Conservation (phyloP, 2,329 filamentous ascomycete genomes). For the Endoconidiophora laricicola region DNA sequence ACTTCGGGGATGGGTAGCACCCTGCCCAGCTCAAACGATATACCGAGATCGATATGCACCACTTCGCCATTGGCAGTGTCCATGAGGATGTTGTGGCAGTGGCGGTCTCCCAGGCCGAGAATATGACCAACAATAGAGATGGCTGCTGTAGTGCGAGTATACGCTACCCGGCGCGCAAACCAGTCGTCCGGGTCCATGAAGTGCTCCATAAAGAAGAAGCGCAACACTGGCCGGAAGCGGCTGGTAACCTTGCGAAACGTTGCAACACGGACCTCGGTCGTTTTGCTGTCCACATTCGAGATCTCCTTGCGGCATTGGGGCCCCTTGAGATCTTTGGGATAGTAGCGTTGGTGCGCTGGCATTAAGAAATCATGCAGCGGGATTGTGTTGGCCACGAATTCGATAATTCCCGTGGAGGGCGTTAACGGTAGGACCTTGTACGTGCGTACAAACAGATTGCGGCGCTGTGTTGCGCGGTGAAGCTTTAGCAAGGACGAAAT, state of each 20-base stretch:
- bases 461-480: constrained; percentile 72
- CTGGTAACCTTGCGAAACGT: constrained; percentile 65
- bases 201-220: constrained; percentile 92
- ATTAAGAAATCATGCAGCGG: constrained; percentile 84
- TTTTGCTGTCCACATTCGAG: constrained; percentile 40
- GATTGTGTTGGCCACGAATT: constrained; percentile 89
- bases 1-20: constrained; percentile 91
- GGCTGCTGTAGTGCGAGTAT: constrained; percentile 82
- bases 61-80: constrained; percentile 83
- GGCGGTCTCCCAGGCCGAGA: constrained; percentile 80
- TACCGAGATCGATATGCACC: constrained; percentile 90
- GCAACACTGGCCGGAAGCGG: constrained; percentile 80
- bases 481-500: constrained; percentile 79
- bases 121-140: constrained; percentile 92
- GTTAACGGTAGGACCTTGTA: constrained; percentile 94
- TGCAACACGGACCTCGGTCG: constrained; percentile 35
- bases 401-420: constrained; percentile 73
- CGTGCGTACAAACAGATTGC: constrained; percentile 77
- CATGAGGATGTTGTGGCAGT: constrained; percentile 91
- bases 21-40: constrained; percentile 91
- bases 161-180: constrained; percentile 78
- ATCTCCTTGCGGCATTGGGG: constrained; percentile 68
- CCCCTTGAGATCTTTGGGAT: constrained; percentile 67
- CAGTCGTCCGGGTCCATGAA: constrained; percentile 91
- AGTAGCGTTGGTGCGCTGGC: constrained; percentile 75